Evolutionary conservation across 495 filamentous ascomycete species (phyloP).

Genomic region (Daldinia childiae): DNA sequence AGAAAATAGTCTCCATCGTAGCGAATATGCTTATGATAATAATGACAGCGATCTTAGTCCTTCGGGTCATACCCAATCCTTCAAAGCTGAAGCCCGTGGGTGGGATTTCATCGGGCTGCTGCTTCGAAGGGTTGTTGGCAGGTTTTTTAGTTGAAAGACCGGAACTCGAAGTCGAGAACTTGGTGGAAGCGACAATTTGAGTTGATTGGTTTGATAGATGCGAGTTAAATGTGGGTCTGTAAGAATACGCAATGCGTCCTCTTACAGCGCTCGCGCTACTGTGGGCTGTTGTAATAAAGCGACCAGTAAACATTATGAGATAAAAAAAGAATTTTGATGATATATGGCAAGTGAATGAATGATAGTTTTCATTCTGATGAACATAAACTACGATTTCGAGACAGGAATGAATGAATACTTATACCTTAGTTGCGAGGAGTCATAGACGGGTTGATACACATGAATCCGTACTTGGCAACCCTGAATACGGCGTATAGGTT

Average conservation of each 20-base stretch:
- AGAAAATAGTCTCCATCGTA: slow-evolving; percentile 45
- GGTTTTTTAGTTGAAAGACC: slow-evolving; percentile 13
- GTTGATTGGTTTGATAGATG: slow-evolving; percentile 17
- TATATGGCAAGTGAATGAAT: background rate
- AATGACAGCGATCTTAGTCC: slow-evolving; percentile 40
- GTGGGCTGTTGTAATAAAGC: slow-evolving; percentile 14
- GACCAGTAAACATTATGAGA: slow-evolving; percentile 27
- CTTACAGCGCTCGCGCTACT: slow-evolving; percentile 31
- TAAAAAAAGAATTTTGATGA: background rate
- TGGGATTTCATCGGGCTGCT: slow-evolving; percentile 16
- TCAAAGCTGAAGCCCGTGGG: slow-evolving; percentile 38
- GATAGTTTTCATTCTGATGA: background rate
- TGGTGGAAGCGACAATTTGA: background rate
- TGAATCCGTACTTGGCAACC: background rate
- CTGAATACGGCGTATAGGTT: slow-evolving; percentile 2
- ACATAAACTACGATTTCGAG: background rate
- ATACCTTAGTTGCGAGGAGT: background rate
- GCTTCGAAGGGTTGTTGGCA: slow-evolving; percentile 17
- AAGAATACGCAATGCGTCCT: slow-evolving; percentile 11
- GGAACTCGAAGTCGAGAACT: slow-evolving; percentile 27
- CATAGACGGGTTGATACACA: background rate
- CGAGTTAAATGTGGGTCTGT: slow-evolving; percentile 11
- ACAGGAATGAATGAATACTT: background rate
- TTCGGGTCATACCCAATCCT: slow-evolving; percentile 40
- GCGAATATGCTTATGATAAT: slow-evolving; percentile 39